A percentile compares a stretch with the other conserved stretches of the same genome.
phyloP scores from a whole-genome alignment of 768 basidiomycete genomes.

The Phlebiopsis gigantea region DNA sequence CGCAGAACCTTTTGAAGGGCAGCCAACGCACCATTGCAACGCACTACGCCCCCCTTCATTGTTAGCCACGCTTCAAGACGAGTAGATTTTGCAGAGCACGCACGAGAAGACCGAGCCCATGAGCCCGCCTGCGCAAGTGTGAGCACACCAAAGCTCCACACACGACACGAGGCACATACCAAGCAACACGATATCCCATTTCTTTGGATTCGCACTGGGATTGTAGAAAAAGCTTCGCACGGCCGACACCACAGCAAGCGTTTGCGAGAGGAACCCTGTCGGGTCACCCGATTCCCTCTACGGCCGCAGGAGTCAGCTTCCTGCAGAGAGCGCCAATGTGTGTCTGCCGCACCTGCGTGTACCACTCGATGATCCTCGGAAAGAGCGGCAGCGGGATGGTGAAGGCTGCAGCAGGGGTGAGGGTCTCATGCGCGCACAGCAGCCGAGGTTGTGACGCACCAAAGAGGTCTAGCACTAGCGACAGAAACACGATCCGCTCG shows the following conservation, averaged over 20 bases:
- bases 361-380: constrained; percentile 96
- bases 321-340: neutral
- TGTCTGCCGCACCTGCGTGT: constrained; percentile 60
- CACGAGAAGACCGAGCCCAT: constrained; percentile 94
- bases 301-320: neutral
- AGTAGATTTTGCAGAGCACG: constrained; percentile 26
- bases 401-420: constrained; percentile 52
- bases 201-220: constrained; percentile 53
- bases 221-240: constrained; percentile 64
- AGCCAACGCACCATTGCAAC: constrained; percentile 48
- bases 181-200: constrained; percentile 94
- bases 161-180: constrained; percentile 37
- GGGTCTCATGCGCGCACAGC: constrained; percentile 8
- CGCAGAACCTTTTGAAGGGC: neutral
- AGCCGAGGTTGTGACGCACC: constrained; percentile 33
- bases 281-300: constrained; percentile 72
- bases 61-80: neutral
- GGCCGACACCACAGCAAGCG: constrained; percentile 60
- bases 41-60: constrained; percentile 37
- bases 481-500: constrained; percentile 83
- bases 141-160: constrained; percentile 16
- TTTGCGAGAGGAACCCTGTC: constrained; percentile 66
- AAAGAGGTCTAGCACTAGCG: constrained; percentile 84
- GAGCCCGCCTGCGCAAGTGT: constrained; percentile 52
- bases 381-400: constrained; percentile 95